phyloP scores from a whole-genome alignment of 768 basidiomycete species.

The Tricholoma hemisulphureum region DNA sequence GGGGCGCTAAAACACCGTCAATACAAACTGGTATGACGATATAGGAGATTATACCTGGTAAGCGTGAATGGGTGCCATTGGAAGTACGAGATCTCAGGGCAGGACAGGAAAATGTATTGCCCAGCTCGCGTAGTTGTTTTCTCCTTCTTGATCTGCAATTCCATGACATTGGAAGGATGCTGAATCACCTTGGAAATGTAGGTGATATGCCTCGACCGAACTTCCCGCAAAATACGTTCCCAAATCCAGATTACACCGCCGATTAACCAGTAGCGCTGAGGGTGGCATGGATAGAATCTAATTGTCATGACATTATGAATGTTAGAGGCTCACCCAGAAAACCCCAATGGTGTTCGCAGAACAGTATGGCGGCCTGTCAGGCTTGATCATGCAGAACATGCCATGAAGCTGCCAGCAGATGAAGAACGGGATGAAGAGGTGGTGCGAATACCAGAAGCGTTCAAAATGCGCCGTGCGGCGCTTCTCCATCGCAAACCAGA shows the following conservation, averaged over 20 bases:
- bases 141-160: slow-evolving; percentile 97
- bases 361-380: slow-evolving; percentile 86
- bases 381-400: slow-evolving; percentile 96
- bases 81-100: slow-evolving; percentile 91
- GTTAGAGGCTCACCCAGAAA: slow-evolving; percentile 77
- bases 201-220: slow-evolving; percentile 87
- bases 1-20: slow-evolving; percentile 58
- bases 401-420: slow-evolving; percentile 93
- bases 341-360: slow-evolving; percentile 83
- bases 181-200: slow-evolving; percentile 94
- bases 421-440: slow-evolving; percentile 92
- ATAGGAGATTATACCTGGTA: slow-evolving; percentile 55
- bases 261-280: slow-evolving; percentile 83
- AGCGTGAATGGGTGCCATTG: slow-evolving; percentile 98
- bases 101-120: slow-evolving; percentile 90
- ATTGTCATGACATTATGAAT: not conserved
- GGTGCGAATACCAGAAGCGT: slow-evolving; percentile 85
- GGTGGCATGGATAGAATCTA: slow-evolving; percentile 4
- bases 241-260: slow-evolving; percentile 83
- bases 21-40: not conserved
- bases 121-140: slow-evolving; percentile 80
- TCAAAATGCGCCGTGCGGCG: slow-evolving; percentile 77
- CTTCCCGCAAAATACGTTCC: slow-evolving; percentile 90
- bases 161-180: slow-evolving; percentile 92
- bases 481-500: slow-evolving; percentile 84